These are phyloP conservation scores for Clavispora fructus DNA, from an alignment of 805 yeast species.

Conservation along the genomic window DNA sequence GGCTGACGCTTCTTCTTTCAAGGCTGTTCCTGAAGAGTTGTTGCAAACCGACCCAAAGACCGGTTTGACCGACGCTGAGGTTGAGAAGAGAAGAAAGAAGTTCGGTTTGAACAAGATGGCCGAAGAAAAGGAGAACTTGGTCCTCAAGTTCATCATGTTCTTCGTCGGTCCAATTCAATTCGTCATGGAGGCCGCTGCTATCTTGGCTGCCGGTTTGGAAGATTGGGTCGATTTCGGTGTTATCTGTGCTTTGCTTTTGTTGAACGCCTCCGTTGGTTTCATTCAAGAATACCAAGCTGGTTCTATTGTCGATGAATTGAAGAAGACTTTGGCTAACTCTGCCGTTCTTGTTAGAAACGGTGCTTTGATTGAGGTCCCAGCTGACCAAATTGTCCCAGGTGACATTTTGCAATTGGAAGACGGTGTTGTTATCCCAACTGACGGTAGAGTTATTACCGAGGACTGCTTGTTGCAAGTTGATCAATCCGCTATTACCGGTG, in stretches of 20 bases:
- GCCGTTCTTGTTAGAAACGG: conserved; percentile 86
- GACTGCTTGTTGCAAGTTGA: conserved; percentile 86
- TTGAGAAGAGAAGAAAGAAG: conserved; percentile 78
- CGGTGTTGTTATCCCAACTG: conserved; percentile 90
- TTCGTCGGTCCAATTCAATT: conserved; percentile 94
- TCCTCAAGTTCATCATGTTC: conserved; percentile 78
- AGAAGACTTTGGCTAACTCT: conserved; percentile 88
- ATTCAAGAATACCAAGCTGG: conserved; percentile 97
- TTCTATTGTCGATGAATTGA: conserved; percentile 93
- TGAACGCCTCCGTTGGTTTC: conserved; percentile 94
- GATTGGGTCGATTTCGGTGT: conserved; percentile 99
- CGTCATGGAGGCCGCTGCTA: conserved; percentile 96
- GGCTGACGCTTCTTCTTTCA: conserved; percentile 36
- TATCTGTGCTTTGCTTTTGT: conserved; percentile 77
- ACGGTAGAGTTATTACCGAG: conserved; percentile 84
- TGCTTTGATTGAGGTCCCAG: conserved; percentile 64
- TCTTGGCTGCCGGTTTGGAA: conserved; percentile 91
- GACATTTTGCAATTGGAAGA: conserved; percentile 89
- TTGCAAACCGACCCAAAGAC: conserved; percentile 73
- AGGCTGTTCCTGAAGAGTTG: conserved; percentile 81
- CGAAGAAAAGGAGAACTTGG: conserved; percentile 76
- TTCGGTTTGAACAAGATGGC: conserved; percentile 88
- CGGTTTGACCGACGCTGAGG: conserved; percentile 80
- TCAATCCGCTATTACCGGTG: conserved; percentile 97
- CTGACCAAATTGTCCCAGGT: conserved; percentile 91